phyloP scores from a whole-genome alignment of 306 rosid genomes.

The Sicyos edulis region DNA sequence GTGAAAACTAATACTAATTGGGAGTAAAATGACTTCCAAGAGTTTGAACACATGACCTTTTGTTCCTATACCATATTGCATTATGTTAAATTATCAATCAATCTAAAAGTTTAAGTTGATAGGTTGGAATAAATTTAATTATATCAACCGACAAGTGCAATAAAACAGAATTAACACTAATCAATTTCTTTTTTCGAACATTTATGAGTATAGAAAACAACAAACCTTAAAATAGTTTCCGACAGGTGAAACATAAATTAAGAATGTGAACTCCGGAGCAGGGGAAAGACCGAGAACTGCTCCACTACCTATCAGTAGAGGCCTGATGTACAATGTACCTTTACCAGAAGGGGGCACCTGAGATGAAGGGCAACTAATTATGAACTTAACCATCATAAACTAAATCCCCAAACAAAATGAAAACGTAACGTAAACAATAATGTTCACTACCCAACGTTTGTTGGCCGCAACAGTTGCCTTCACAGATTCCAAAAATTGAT shows the following conservation, averaged over 20 bases:
- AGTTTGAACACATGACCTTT: no score
- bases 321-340: slow-evolving; percentile 91
- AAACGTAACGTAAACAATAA: neutral
- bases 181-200: neutral
- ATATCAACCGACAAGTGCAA: neutral
- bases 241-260: slow-evolving; percentile 89
- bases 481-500: slow-evolving; percentile 86
- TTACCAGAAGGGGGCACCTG: slow-evolving; percentile 91
- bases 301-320: slow-evolving; percentile 94
- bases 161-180: neutral
- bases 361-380: slow-evolving; percentile 25
- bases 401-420: slow-evolving; percentile 3
- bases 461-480: slow-evolving; percentile 83
- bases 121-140: no score
- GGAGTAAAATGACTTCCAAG: no score
- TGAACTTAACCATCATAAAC: neutral
- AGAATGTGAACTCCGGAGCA: slow-evolving; percentile 88
- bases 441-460: slow-evolving; percentile 67
- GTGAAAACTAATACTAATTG: no score
- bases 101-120: no score
- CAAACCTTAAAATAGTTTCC: slow-evolving; percentile 95
- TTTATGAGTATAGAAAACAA: neutral
- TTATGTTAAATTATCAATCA: no score
- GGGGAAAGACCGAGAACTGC: slow-evolving; percentile 95
- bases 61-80: no score